Base-by-base conservation (phyloP, 1,139 yeast genomes). In the Sugiyamaella xylanicola region DNA sequence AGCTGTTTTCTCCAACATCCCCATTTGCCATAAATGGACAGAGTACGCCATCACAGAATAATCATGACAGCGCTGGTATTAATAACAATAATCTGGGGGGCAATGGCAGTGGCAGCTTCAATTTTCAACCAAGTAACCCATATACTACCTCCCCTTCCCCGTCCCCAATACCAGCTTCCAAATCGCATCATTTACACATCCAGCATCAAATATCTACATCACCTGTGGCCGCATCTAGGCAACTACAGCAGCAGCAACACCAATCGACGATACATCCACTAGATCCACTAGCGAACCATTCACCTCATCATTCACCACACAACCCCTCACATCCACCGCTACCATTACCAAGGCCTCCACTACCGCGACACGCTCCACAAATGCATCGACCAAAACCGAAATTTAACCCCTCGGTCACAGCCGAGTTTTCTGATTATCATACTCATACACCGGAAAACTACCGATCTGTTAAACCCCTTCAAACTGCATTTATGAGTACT, bases 401-500 rank as follows among this genome's bases (percentile, higher is more conserved):
- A 48, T 44, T 58, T 42, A 66, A 65, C 57, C 56, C 68, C n/a
- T 62, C 69, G 8, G 49, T 65, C 20, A 63, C 59, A 15, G 59
- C 64, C 1, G 68, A 59, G 27, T 35, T 59, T 57, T 64, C 72
- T 52, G 68, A 68, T 40, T 67, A 73, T 59, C 65, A 42, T 25
- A 72, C 56, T 4, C 37, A 32, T 13, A 72, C 83, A 16, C 79
- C 84, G n/a, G 77, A 70, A 40, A 50, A 42, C 20, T 89, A 85
- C 70, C 82, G 83, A 61, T 82, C 83, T 56, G 95, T 87, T 32
- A 87, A 86, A 67, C 96, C 97, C 3, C 76, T 88, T 48, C 96
- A 88, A 68, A 85, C 93, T 0, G 96, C 95, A 13, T 90, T 90
- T 69, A 79, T 83, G 70, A 82, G 93, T 3, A 76, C 87, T 0